Evolutionary conservation across 2,329 filamentous ascomycete genomes (phyloP), one percentile per base, ranked within the genome.

Genomic region (Neonectria coccinea): DNA sequence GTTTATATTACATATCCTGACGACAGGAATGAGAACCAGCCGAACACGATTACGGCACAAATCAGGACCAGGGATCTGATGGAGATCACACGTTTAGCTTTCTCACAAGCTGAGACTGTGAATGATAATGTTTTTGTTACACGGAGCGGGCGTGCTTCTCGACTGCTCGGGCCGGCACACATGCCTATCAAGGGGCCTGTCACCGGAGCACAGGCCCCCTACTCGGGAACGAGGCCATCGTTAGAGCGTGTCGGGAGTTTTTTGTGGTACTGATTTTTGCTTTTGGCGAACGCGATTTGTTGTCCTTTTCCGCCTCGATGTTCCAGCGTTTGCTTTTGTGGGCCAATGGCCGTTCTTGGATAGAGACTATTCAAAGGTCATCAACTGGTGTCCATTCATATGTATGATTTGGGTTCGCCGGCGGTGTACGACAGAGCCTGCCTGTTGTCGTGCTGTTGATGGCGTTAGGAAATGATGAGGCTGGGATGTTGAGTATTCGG

Each of bases 61-160:
- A 69, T 66, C 65, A 74, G 70, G 67, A 72, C 73, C 73, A 74
- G 70, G 67, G 62, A 72, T 64, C 65, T 59, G 62, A 64, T 60
- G 62, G 47, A 63, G 60, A 59, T 56, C 42, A 51, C 55, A 52
- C 51, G 36, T 42, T 67, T 67, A 45, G 51, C 66, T 66, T 54
- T 59, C 60, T 64, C 48, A 64, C 63, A 65, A 72, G 67, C 67
- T 69, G 65, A 61, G 62, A 71, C 70, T 72, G 67, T 71, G 72
- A 72, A 74, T 71, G 72, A 74, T 74, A 73, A 74, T 74, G 72
- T 73, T 72, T 74, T 72, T 71, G 29, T 51, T 51, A 20, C 22
- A 70, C 59, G 64, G 65, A 64, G 62, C 67, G 59, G 65, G 68
- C 62, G 55, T 61, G 56, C 65, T 62, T 27, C 48, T 55, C 48